phyloP scores from a whole-genome alignment of 73 alveolate genomes.

The Symbiodinium natans region DNA sequence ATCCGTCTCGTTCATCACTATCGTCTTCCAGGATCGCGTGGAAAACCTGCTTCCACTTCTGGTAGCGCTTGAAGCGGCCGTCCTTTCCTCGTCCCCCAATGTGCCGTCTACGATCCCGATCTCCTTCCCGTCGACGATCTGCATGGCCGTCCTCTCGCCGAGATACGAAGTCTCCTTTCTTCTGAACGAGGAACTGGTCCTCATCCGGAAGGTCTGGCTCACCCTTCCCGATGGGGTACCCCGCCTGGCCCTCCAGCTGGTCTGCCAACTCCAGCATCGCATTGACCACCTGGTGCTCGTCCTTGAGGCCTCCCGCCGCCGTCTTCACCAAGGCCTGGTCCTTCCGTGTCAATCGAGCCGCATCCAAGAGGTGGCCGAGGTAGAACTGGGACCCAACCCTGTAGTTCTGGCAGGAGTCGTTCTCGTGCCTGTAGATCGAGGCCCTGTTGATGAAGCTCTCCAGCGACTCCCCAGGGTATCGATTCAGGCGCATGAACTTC shows the following conservation, averaged over 20 bases:
- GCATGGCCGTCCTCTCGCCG: background rate
- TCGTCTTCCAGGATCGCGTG: slow-evolving; percentile 25
- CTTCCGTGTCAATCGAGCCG: background rate
- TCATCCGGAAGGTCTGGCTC: background rate
- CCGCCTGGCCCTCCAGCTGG: background rate
- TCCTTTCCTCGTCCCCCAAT: background rate
- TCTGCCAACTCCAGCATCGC: slow-evolving; percentile 28
- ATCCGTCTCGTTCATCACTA: background rate
- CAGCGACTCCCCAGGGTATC: background rate
- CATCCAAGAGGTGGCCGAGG: slow-evolving; percentile 28
- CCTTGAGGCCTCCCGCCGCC: background rate
- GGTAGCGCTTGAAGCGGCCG: background rate
- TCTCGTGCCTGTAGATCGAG: background rate
- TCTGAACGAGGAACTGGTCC: slow-evolving; percentile 4
- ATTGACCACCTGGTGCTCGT: background rate
- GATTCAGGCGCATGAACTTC: background rate
- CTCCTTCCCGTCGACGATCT: background rate
- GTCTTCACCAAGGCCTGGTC: slow-evolving; percentile 33
- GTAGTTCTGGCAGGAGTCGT: background rate
- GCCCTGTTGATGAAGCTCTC: slow-evolving; percentile 49
- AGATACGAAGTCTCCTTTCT: background rate
- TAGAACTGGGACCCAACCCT: slow-evolving; percentile 31
- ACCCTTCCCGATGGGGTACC: background rate
- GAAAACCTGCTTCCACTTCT: background rate
- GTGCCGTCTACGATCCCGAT: background rate